Evolutionary conservation across 2,329 filamentous ascomycete genomes (phyloP), one percentile per base, ranked within the genome.

Genomic region (Elsinoe perseae): DNA sequence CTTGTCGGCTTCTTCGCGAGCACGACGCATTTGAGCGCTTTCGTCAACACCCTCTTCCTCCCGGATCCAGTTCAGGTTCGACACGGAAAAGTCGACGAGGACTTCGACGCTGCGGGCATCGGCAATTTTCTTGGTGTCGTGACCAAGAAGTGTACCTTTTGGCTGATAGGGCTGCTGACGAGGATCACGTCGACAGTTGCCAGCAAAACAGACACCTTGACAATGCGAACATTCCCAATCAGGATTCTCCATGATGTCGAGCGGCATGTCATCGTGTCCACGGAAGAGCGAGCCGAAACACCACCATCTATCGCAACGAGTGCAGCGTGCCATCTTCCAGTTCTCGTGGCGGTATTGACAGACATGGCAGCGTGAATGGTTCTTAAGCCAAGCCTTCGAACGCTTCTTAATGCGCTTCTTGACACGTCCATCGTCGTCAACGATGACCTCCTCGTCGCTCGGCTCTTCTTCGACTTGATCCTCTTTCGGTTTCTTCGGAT

Each of bases 241-340:
- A 61, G 84, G 81, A 61, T 88, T 79, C 66, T 95, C 84, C 79
- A 96, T 85, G 0, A 91, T 82, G 18, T 82, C 77, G 64, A 92
- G 83, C 0, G 93, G 93, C 80, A 89, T 86, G 68, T 90, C 81
- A 68, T 97, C 92, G 65, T 95, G 95, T 0, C 89, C 91, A 56
- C 93, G 80, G 72, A 90, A 97, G 1, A 98, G 77, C 14, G 86
- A 86, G n/a, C 92, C 92, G 66, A 95, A 98, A 69, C 93, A 97
- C 68, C 95, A 98, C 0, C 81, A 82, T 56, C 87, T 77, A 10
- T 79, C 77, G 65, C 93, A 97, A 7, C 79, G 80, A 0, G 83
- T 84, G 70, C 93, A 98, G 53, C 83, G 80, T 2, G 89, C 89
- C 60, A 95, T 82, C 65, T 89, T 91, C 81, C 95, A 96, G 18